A percentile compares a stretch with the other conserved stretches of the same genome.
Conservation (phyloP, 2,329 filamentous ascomycete species). For the Monosporascus sp. region DNA sequence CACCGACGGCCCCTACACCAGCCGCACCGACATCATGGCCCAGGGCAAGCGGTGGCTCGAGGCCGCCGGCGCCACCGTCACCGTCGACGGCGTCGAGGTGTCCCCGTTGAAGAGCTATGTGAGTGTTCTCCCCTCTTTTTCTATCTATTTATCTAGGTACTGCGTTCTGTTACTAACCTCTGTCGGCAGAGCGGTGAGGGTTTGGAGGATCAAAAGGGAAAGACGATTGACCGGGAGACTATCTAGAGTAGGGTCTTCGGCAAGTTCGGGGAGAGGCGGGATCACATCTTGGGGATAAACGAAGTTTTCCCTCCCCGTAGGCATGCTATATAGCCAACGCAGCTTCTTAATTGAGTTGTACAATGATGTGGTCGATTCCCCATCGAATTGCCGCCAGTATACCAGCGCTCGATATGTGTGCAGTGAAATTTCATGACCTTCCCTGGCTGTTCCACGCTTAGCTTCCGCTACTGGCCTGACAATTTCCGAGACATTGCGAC, state of each 20-base stretch:
- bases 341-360: too few species aligned
- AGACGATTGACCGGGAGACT: background rate
- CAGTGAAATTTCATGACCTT: too few species aligned
- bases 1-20: conserved; percentile 84
- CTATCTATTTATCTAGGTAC: background rate
- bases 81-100: conserved; percentile 71
- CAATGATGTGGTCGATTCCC: too few species aligned
- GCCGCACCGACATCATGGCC: conserved; percentile 80
- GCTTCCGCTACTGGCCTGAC: too few species aligned
- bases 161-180: conserved; percentile 13
- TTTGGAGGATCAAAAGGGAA: background rate
- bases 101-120: conserved; percentile 94
- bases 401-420: too few species aligned
- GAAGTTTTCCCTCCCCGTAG: too few species aligned
- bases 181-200: background rate
- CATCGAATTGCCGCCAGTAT: too few species aligned
- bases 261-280: too few species aligned
- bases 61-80: conserved; percentile 70
- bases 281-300: too few species aligned
- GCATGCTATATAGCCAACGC: too few species aligned
- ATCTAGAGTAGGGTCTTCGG: background rate
- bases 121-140: conserved; percentile 41
- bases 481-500: too few species aligned
- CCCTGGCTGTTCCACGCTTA: too few species aligned
- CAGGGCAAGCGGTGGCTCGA: conserved; percentile 86